A percentile compares a stretch with the other conserved stretches of the same genome.
Evolutionary conservation across 371 early-diverging fungal genomes (phyloP).

Genomic region (Zychaea mexicana): DNA sequence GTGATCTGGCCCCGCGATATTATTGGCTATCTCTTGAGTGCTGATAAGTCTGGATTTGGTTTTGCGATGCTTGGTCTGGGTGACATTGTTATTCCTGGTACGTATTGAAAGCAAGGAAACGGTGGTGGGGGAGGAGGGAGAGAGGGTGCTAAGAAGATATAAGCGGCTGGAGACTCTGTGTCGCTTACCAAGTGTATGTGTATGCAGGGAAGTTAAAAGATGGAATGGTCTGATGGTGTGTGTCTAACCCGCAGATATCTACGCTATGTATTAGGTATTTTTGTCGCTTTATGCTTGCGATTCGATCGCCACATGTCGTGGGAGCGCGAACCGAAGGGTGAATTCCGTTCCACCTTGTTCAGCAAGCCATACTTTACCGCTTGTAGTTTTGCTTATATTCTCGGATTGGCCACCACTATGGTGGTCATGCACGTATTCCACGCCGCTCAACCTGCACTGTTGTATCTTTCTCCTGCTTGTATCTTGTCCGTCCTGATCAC

Average conservation of each 20-base stretch:
- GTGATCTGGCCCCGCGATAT: slow-evolving; percentile 89
- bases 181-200: no score
- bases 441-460: slow-evolving; percentile 96
- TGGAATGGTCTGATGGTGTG: no score
- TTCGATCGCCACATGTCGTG: slow-evolving; percentile 81
- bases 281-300: slow-evolving; percentile 88
- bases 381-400: slow-evolving; percentile 79
- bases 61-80: slow-evolving; percentile 98
- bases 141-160: no score
- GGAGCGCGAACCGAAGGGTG: slow-evolving; percentile 48
- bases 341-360: slow-evolving; percentile 65
- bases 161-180: no score
- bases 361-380: slow-evolving; percentile 88
- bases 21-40: slow-evolving; percentile 47
- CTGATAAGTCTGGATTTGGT: slow-evolving; percentile 30
- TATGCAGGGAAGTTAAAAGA: no score
- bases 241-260: no score
- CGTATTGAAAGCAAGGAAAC: not conserved
- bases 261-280: slow-evolving; percentile 61
- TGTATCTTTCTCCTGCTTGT: slow-evolving; percentile 97
- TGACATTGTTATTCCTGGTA: slow-evolving; percentile 97
- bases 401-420: slow-evolving; percentile 89
- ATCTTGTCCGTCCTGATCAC: slow-evolving; percentile 83
- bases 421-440: slow-evolving; percentile 95
- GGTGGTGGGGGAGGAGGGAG: no score